phyloP scores from a whole-genome alignment of 2,329 filamentous ascomycete species.

The Beauveria asiatica region DNA sequence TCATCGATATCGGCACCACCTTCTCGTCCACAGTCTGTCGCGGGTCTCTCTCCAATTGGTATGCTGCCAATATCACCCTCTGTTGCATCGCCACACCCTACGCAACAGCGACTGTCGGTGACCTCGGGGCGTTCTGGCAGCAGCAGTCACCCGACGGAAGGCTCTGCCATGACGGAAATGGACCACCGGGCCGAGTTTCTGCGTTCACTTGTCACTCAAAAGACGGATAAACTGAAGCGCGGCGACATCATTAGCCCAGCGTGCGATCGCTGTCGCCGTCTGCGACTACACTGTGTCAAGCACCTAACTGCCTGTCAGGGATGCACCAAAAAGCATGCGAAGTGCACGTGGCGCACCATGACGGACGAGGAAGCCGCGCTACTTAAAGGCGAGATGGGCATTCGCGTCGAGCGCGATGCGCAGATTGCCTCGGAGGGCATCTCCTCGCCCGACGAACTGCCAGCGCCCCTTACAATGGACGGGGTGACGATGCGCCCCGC shows the following conservation, averaged over 20 bases:
- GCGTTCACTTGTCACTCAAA: conserved; percentile 56
- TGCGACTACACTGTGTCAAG: conserved; percentile 76
- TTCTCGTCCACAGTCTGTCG: conserved; percentile 21
- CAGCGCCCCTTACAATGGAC: background rate
- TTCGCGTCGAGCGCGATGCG: conserved; percentile 4
- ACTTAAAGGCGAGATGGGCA: conserved; percentile 22
- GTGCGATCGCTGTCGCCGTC: conserved; percentile 72
- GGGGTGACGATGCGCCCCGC: conserved; percentile 2
- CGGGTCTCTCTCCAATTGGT: conserved; percentile 18
- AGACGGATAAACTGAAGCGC: conserved; percentile 66
- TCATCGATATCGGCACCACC: conserved; percentile 14
- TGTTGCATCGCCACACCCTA: conserved; percentile 16
- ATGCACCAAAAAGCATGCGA: conserved; percentile 84
- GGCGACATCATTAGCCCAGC: conserved; percentile 72
- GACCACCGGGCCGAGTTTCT: conserved; percentile 25
- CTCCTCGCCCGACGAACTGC: background rate
- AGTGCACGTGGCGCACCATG: conserved; percentile 79
- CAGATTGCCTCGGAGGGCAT: background rate
- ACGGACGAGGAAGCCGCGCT: conserved; percentile 54
- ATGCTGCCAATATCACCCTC: conserved; percentile 21
- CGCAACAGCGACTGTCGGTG: conserved; percentile 11
- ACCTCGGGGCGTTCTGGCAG: conserved; percentile 13
- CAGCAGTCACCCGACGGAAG: conserved; percentile 12
- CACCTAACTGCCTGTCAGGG: conserved; percentile 79
- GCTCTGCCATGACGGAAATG: conserved; percentile 20